A percentile compares a stretch with the other conserved stretches of the same genome.
phyloP scores from a whole-genome alignment of 2,329 filamentous ascomycete species.

The Penicillium sumatraense region DNA sequence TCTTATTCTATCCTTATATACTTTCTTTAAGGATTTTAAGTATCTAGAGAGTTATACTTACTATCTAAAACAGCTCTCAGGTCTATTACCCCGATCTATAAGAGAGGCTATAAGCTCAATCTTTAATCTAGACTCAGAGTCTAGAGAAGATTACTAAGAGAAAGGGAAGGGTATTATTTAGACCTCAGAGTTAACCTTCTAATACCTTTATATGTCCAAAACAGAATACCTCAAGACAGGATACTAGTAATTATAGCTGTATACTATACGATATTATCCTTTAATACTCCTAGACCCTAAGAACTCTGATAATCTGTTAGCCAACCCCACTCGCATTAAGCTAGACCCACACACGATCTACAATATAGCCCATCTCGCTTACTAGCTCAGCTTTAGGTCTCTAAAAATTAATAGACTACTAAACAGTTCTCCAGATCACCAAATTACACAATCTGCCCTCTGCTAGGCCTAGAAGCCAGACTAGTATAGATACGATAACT shows the following conservation, averaged over 20 bases:
- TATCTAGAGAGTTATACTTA: constrained; percentile 19
- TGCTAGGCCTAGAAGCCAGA: constrained; percentile 22
- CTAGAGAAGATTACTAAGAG: not conserved
- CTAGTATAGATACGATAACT: constrained; percentile 22
- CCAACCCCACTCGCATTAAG: not conserved
- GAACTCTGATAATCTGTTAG: not conserved
- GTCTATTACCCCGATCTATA: not conserved
- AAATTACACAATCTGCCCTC: not conserved
- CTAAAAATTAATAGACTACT: not conserved
- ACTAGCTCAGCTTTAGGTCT: not conserved
- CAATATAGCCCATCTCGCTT: not conserved
- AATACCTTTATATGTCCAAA: not conserved
- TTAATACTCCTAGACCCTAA: constrained; percentile 14
- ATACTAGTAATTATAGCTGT: not conserved
- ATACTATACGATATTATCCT: too few relatives aligned
- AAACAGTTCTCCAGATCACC: not conserved
- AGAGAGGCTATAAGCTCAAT: not conserved
- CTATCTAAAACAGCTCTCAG: constrained; percentile 13
- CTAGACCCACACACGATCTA: not conserved
- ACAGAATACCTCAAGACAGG: not conserved
- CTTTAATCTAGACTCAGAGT: not conserved
- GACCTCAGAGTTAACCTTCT: not conserved
- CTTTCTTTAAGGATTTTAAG: constrained; percentile 20
- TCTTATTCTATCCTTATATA: constrained; percentile 17
- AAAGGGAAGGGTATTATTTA: not conserved